Evolutionary conservation across 352 stramenopile genomes (phyloP).

Genomic region (Phytophthora pluvialis): DNA sequence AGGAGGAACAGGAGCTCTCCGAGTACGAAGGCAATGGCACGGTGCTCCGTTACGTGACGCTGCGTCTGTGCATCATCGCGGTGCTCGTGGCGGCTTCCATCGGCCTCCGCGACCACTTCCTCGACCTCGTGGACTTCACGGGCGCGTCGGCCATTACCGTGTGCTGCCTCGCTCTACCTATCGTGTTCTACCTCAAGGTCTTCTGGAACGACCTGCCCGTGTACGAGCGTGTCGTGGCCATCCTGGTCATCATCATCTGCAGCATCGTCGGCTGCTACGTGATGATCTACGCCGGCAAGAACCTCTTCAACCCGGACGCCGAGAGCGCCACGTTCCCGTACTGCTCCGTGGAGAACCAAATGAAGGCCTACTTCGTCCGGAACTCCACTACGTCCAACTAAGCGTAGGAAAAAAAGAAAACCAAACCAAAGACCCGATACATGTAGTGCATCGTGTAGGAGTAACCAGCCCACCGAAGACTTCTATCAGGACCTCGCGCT

Average conservation of each 20-base stretch:
- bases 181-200: conserved; percentile 50
- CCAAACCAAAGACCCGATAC: conserved; percentile 15
- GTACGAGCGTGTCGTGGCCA: conserved; percentile 38
- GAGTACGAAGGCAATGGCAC: conserved; percentile 24
- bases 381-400: conserved; percentile 28
- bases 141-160: conserved; percentile 44
- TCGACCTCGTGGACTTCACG: conserved; percentile 53
- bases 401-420: conserved; percentile 1
- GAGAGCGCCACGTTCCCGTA: conserved; percentile 36
- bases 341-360: conserved; percentile 38
- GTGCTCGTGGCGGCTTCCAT: conserved; percentile 31
- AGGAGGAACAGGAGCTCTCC: conserved; percentile 27
- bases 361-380: conserved; percentile 34
- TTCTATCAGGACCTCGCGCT: conserved; percentile 17
- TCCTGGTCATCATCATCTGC: conserved; percentile 40
- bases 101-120: conserved; percentile 34
- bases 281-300: conserved; percentile 42
- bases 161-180: conserved; percentile 50
- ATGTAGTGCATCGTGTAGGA: conserved; percentile 33
- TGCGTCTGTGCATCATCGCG: conserved; percentile 40
- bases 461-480: conserved; percentile 29
- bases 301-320: conserved; percentile 36
- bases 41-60: conserved; percentile 33
- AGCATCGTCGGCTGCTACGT: conserved; percentile 40
- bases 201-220: conserved; percentile 43